phyloP scores from a whole-genome alignment of 2,329 filamentous ascomycete genomes.

The Paraphaeosphaeria sporulosa region DNA sequence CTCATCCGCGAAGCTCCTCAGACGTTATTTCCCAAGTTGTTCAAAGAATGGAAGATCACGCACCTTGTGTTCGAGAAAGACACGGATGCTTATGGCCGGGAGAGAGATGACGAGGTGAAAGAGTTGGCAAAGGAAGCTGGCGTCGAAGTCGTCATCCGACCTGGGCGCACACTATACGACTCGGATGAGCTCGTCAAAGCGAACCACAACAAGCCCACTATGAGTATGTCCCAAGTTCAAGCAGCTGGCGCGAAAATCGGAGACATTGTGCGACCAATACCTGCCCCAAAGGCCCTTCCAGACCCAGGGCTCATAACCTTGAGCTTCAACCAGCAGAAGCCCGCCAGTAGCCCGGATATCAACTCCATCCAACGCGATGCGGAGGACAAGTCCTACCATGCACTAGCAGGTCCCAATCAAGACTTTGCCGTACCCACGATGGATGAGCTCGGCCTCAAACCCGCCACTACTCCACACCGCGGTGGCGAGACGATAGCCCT shows the following conservation, averaged over 20 bases:
- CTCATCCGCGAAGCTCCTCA: slow-evolving; percentile 76
- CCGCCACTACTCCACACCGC: slow-evolving; percentile 70
- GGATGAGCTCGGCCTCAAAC: slow-evolving; percentile 69
- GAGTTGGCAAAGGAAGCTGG: slow-evolving; percentile 69
- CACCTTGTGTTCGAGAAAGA: slow-evolving; percentile 83
- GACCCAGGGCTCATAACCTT: slow-evolving; percentile 70
- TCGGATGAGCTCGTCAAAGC: slow-evolving; percentile 72
- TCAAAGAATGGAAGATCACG: slow-evolving; percentile 75
- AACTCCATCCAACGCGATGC: slow-evolving; percentile 64
- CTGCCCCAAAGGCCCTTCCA: slow-evolving; percentile 66
- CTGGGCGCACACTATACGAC: slow-evolving; percentile 76
- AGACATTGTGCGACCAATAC: slow-evolving; percentile 66
- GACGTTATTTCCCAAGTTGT: slow-evolving; percentile 74
- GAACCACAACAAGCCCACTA: slow-evolving; percentile 74
- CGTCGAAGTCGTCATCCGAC: slow-evolving; percentile 70
- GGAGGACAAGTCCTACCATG: slow-evolving; percentile 65
- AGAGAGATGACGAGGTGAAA: slow-evolving; percentile 67
- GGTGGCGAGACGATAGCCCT: slow-evolving; percentile 76
- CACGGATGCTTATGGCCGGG: slow-evolving; percentile 74
- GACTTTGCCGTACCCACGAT: slow-evolving; percentile 77
- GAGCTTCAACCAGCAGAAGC: slow-evolving; percentile 64
- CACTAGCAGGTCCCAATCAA: slow-evolving; percentile 70
- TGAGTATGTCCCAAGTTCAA: slow-evolving; percentile 75
- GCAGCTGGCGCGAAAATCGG: slow-evolving; percentile 67
- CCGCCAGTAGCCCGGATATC: slow-evolving; percentile 63